Evolutionary conservation across 2,329 filamentous ascomycete species (phyloP), one percentile per base, ranked within the genome.

Genomic region (Cladosporium sp.): DNA sequence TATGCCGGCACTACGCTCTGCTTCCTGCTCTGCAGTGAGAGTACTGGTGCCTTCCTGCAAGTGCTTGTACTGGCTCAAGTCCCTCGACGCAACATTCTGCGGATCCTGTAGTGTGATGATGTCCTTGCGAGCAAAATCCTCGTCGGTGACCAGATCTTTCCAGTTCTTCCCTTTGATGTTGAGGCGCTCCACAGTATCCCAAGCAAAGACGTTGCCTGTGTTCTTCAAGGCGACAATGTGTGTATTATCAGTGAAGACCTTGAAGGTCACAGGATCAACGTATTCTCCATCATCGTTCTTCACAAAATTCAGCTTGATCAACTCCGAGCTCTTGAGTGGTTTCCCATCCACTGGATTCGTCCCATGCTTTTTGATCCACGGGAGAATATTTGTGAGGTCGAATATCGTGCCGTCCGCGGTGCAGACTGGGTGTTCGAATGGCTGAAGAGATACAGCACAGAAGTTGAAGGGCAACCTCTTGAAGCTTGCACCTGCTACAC

Each of bases 141-240:
- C 82, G 65, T 99, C 93, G 67, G 89, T 90, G 8, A 97, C 82
- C 42, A 99, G 76, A 74, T 99, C 94, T 63, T 80, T 83, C 94
- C 94, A 99, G 77, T 95, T 88, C 82, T 97, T 97, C 50, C 91
- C 82, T 78, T 97, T 97, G 74, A 99, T 88, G 73, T 99, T 99
- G 77, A 99, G 84, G 66, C 90, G 83, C 74, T 97, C 90, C 36
- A 99, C 85, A 1, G 95, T 99, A 68, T 99, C 95, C 84, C 88
- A 97, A 1, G 92, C 87, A 71, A 97, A 99, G 4, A 96, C 94
- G 74, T 99, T 99, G 50, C 93, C 93, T 58, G 92, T 93, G 56
- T 81, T 88, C 58, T 85, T 82, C 62, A 99, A 80, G 15, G 92
- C 93, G 45, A 97, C 90, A 58, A 99, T 90, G 73, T 97, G 94